Base-by-base conservation (phyloP, 2,329 filamentous ascomycete genomes). In the Monosporascus sp. region DNA sequence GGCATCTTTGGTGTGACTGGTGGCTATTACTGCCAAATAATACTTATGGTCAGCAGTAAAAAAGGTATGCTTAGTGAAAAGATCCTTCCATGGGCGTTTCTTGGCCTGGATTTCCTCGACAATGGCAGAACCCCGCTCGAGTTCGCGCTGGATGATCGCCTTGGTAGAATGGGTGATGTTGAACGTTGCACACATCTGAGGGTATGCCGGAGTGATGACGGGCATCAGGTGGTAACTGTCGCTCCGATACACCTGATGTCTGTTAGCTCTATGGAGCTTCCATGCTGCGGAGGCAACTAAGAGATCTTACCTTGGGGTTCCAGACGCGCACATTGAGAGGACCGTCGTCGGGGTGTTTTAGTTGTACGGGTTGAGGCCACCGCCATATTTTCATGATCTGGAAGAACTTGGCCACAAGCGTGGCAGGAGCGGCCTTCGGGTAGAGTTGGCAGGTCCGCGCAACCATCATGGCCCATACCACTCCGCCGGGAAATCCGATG, bases 401-500 rank as follows among this genome's bases (percentile, higher is more conserved):
- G 72, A 97, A 99, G 77, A 99, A 97, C 69, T 96, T 97, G 67
- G 86, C 83, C 41, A 99, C 87, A 52, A 99, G 87, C 24, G 91
- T 88, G 1, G 92, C 90, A 18, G 89, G 89, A 8, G 90, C 89
- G 7, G 94, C 94, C 67, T 90, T 91, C 15, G 94, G 94, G 65
- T 97, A 99, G 17, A 99, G 81, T 71, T 99, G 94, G 70, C 94
- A 97, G 43, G 97, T 89, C 58, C 94, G 83, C 50, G 94, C 94
- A 27, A 97, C 92, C 65, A 99, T 81, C 88, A 99, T 97, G 14
- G 93, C 94, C 90, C 93, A 99, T 5, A 94, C 94, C 41, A 99
- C 92, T 72, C 94, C 94, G 62, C 94, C 94, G 2, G 94, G 94
- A 62, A 94, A 99, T 25, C 94, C 94, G 71, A 96, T 91, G 58